phyloP scores from a whole-genome alignment of 169 alveolate genomes.

The Plasmodium sp. region DNA sequence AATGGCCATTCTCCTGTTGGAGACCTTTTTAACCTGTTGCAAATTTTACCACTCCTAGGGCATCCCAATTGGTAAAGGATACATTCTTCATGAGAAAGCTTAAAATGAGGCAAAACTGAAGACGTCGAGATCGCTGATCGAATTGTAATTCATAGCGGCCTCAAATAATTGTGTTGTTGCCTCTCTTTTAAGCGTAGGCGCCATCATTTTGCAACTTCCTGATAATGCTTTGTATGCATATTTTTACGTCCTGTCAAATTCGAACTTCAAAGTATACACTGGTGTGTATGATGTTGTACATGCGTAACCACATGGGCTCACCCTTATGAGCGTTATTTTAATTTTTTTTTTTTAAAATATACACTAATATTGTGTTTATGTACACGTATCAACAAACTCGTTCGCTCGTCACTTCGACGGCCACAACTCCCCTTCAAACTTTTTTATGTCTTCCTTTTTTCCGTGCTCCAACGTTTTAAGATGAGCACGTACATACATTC shows the following conservation, averaged over 20 bases:
- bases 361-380: not conserved
- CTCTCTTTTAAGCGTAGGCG: not conserved
- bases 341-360: too few species aligned
- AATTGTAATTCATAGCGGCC: not conserved
- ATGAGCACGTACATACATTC: not conserved
- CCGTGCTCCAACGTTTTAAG: not conserved
- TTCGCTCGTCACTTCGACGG: not conserved
- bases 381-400: not conserved
- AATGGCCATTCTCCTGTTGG: not conserved
- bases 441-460: too few species aligned
- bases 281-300: not conserved
- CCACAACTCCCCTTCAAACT: not conserved
- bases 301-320: not conserved
- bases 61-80: not conserved
- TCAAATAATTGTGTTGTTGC: not conserved
- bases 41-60: too few species aligned
- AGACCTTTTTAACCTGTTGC: not conserved
- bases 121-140: not conserved
- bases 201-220: not conserved
- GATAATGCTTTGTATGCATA: not conserved
- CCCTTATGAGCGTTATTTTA: not conserved
- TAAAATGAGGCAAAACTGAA: not conserved
- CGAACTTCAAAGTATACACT: not conserved
- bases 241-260: not conserved
- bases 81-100: not conserved